Percentiles rank a stretch among this genome's conserved stretches.
These are phyloP conservation scores for Aegilops speltoides DNA, from an alignment of 176 grass and related monocot genomes.

Conservation along the genomic window DNA sequence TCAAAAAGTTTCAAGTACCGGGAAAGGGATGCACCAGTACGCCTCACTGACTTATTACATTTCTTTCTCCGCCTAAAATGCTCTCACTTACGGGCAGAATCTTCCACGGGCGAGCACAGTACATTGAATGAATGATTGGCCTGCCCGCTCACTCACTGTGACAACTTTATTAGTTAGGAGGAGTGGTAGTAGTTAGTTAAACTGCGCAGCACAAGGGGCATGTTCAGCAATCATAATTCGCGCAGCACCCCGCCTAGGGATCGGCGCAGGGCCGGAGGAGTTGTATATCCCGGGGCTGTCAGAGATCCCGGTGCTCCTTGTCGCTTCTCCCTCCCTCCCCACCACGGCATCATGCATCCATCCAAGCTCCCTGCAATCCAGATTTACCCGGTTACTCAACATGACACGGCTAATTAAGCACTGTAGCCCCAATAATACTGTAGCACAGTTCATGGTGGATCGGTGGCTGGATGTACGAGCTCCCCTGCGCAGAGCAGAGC, in stretches of 20 bases:
- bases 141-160: neutral
- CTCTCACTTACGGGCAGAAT: slow-evolving; percentile 2
- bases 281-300: slow-evolving; percentile 37
- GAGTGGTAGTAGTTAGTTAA: neutral
- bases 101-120: neutral
- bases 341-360: neutral
- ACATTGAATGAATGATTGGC: slow-evolving; percentile 11
- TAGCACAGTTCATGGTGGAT: neutral
- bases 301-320: slow-evolving; percentile 35
- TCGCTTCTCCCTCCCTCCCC: neutral
- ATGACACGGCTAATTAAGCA: neutral
- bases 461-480: neutral
- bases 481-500: neutral
- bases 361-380: neutral
- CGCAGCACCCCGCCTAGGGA: neutral
- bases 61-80: neutral
- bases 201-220: neutral
- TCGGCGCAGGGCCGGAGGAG: neutral
- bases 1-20: neutral
- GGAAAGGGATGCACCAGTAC: neutral
- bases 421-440: neutral
- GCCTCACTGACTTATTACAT: too few species aligned
- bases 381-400: neutral
- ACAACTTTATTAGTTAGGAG: neutral
- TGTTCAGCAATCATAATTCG: slow-evolving; percentile 33